Percentiles rank a stretch among this genome's conserved stretches.
Conservation (phyloP, 768 basidiomycete species). For the Mycena polygramma region DNA sequence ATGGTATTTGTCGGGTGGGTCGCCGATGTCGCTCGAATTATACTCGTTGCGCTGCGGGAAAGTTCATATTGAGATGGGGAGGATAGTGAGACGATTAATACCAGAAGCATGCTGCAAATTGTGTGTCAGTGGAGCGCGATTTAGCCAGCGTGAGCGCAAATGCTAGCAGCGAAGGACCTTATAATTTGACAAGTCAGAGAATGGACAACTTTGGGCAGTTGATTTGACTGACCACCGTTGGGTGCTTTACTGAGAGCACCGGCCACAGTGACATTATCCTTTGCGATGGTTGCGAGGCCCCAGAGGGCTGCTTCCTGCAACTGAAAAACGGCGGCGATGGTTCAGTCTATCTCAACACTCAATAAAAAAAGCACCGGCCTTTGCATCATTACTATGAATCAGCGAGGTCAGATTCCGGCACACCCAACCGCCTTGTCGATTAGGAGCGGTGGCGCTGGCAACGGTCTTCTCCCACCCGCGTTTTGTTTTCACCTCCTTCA, state of each 20-base stretch:
- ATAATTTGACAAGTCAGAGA: background rate
- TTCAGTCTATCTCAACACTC: background rate
- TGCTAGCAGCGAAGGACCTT: slow-evolving; percentile 56
- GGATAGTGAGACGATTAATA: slow-evolving; percentile 39
- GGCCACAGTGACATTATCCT: slow-evolving; percentile 71
- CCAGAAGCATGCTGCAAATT: slow-evolving; percentile 81
- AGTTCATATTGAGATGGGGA: background rate
- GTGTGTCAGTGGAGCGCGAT: slow-evolving; percentile 70
- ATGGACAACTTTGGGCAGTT: background rate
- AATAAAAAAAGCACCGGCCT: slow-evolving; percentile 52
- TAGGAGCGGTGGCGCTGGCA: slow-evolving; percentile 52
- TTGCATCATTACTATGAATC: slow-evolving; percentile 64
- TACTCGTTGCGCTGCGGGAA: slow-evolving; percentile 65
- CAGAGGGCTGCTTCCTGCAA: slow-evolving; percentile 74
- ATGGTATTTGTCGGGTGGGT: slow-evolving; percentile 34
- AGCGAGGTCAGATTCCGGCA: slow-evolving; percentile 63
- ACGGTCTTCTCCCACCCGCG: slow-evolving; percentile 83
- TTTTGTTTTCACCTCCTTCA: slow-evolving; percentile 66
- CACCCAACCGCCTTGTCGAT: slow-evolving; percentile 70
- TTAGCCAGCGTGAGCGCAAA: slow-evolving; percentile 67
- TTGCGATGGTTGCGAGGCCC: slow-evolving; percentile 75
- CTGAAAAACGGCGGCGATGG: slow-evolving; percentile 46
- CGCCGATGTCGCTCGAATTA: slow-evolving; percentile 65
- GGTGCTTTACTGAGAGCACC: slow-evolving; percentile 57
- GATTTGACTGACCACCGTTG: slow-evolving; percentile 46